phyloP scores from a whole-genome alignment of 805 yeast genomes.

The Candida lessepsii region DNA sequence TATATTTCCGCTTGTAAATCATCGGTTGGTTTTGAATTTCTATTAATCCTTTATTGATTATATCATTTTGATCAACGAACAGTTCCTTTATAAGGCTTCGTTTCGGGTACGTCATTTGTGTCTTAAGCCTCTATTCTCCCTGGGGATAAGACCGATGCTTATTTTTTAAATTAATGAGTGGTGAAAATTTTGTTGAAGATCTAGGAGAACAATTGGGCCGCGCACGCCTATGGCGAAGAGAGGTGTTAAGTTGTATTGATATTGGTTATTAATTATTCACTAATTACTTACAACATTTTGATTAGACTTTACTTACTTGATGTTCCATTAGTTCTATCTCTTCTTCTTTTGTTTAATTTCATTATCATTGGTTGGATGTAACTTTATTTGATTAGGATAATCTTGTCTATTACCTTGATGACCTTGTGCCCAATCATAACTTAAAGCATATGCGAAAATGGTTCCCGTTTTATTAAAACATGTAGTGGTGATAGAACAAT shows the following conservation, averaged over 20 bases:
- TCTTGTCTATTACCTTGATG: constrained; percentile 72
- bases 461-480: constrained; percentile 81
- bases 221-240: no score
- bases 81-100: constrained; percentile 29
- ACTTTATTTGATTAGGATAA: constrained; percentile 69
- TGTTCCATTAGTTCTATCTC: no score
- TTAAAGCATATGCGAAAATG: constrained; percentile 84
- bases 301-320: no score
- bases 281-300: no score
- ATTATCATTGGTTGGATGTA: constrained; percentile 82
- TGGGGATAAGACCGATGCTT: constrained; percentile 3
- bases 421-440: constrained; percentile 97
- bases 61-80: constrained; percentile 33
- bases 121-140: background rate
- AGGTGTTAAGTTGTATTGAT: no score
- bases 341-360: constrained; percentile 69
- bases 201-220: no score
- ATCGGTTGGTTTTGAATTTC: constrained; percentile 36
- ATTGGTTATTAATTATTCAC: no score
- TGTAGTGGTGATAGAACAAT: constrained; percentile 68
- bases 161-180: constrained; percentile 5
- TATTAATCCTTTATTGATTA: constrained; percentile 29
- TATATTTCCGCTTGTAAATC: constrained; percentile 12
- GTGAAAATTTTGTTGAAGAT: constrained; percentile 5
- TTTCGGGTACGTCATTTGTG: constrained; percentile 9